Base-by-base conservation (phyloP, 2,329 filamentous ascomycete species). In the Laburnicola sp. region DNA sequence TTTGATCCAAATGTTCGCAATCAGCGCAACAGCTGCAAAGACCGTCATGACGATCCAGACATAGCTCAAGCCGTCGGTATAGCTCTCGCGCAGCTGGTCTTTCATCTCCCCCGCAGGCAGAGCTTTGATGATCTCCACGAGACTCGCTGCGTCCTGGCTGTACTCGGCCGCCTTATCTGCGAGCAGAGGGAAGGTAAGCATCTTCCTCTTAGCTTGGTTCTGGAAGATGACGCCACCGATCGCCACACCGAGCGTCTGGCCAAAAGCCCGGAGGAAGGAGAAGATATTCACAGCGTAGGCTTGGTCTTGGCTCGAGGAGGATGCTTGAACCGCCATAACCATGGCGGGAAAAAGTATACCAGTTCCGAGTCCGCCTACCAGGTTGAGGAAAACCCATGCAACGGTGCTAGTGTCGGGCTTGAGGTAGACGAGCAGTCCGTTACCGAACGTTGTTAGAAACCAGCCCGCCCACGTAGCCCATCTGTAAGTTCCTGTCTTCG, bases 211-310 rank as follows among this genome's bases (percentile, higher is more conserved):
- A 71, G 86, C 81, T 50, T 78, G 77, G 57, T 88, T 89, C 69
- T 89, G 85, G 72, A 89, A 89, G 46, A 87, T 79, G 28, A 86
- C 84, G 3, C 86, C 86, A 2, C 84, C 83, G 45, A 88, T 76
- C 2, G 86, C 85, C 2, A 89, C 82, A 23, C 86, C 86, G 7
- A 88, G 71, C 0, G 82, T 78, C 64, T 88, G 84, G 0, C 86
- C 86, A 23, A 88, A 79, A 1, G 81, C 79, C 10, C 85, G 80
- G 60, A 85, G 79, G 74, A 90, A 89, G 46, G 80, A 81, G 71
- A 86, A 87, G 75, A 89, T 82, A 8, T 82, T 85, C 0, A 81
- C 80, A 0, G 83, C 81, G 53, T 83, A 82, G 1, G 83, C 80
- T 35, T 85, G 80, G 60, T 86, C 80, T 50, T 78, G 76, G 51